These are phyloP conservation scores for Colletotrichum tamarilloi DNA, from an alignment of 2,329 filamentous ascomycete species.

Conservation along the genomic window DNA sequence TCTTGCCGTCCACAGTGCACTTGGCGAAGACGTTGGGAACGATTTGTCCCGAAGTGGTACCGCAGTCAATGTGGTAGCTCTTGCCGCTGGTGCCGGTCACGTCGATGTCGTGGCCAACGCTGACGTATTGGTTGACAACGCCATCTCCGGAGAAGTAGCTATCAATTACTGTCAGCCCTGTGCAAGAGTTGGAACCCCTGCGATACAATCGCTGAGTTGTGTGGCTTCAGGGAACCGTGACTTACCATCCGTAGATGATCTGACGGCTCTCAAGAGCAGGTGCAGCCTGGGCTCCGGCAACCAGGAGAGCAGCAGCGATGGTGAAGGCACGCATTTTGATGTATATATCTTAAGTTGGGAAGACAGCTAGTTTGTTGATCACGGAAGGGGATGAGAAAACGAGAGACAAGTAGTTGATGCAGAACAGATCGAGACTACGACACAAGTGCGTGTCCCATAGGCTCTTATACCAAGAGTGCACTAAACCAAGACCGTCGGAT, in stretches of 20 bases:
- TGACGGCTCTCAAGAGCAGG: slow-evolving; percentile 16
- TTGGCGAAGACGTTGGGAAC: slow-evolving; percentile 29
- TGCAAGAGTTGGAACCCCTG: neutral
- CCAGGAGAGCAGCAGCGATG: slow-evolving; percentile 6
- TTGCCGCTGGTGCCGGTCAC: slow-evolving; percentile 1
- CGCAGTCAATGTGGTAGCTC: slow-evolving; percentile 20
- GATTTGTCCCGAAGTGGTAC: slow-evolving; percentile 12
- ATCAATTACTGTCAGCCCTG: neutral
- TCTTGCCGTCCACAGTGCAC: slow-evolving; percentile 15
- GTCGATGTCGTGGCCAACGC: slow-evolving; percentile 9
- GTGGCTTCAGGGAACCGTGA: neutral
- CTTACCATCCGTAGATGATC: slow-evolving; percentile 26
- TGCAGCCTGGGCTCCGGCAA: slow-evolving; percentile 14
- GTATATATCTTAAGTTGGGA: neutral
- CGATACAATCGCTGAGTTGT: neutral
- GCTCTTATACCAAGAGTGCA: slow-evolving; percentile 14
- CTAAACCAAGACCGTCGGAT: neutral
- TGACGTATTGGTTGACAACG: slow-evolving; percentile 10
- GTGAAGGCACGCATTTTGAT: slow-evolving; percentile 13
- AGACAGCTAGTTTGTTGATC: rapidly evolving
- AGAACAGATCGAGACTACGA: rapidly evolving
- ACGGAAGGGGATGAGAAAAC: neutral
- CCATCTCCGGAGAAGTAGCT: slow-evolving; percentile 17
- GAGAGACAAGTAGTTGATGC: neutral
- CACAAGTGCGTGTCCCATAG: neutral